phyloP scores from a whole-genome alignment of 208 protist genomes.

The Acanthamoeba rhysodes region DNA sequence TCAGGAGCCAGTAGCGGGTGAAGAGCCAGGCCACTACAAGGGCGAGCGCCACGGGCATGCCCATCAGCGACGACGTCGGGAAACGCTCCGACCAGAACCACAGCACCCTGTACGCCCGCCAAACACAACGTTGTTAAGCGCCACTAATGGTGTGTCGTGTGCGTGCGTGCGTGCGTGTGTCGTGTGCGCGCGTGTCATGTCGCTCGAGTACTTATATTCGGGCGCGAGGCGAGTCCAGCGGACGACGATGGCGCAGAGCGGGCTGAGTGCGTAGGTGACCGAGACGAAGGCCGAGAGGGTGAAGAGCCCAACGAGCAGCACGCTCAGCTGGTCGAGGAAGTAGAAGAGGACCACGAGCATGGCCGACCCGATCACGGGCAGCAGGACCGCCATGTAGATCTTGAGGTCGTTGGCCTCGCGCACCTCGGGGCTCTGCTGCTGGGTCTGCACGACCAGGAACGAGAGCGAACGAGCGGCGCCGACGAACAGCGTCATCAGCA shows the following conservation, averaged over 20 bases:
- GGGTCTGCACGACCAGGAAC: slow-evolving; percentile 15
- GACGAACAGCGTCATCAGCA: slow-evolving; percentile 20
- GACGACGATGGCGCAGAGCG: neutral
- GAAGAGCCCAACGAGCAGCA: slow-evolving; percentile 47
- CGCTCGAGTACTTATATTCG: slow-evolving; percentile 1
- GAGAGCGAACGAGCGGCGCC: slow-evolving; percentile 52
- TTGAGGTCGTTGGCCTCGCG: slow-evolving; percentile 67
- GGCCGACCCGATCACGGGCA: slow-evolving; percentile 72
- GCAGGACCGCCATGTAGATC: slow-evolving; percentile 46
- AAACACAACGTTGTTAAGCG: neutral
- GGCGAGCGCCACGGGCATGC: neutral
- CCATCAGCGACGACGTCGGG: slow-evolving; percentile 1
- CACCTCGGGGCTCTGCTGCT: slow-evolving; percentile 9
- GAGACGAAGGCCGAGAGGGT: slow-evolving; percentile 63
- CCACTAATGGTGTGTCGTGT: no score
- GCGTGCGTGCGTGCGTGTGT: neutral
- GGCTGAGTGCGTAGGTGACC: slow-evolving; percentile 26
- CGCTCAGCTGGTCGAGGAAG: slow-evolving; percentile 49
- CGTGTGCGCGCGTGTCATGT: neutral
- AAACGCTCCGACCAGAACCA: slow-evolving; percentile 48
- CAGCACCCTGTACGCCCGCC: neutral
- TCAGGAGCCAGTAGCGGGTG: slow-evolving; percentile 32
- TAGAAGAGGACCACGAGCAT: slow-evolving; percentile 74
- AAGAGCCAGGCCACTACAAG: slow-evolving; percentile 26
- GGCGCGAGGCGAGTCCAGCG: neutral